Evolutionary conservation across 768 basidiomycete species (phyloP).

Genomic region (Boletellus ananiceps): DNA sequence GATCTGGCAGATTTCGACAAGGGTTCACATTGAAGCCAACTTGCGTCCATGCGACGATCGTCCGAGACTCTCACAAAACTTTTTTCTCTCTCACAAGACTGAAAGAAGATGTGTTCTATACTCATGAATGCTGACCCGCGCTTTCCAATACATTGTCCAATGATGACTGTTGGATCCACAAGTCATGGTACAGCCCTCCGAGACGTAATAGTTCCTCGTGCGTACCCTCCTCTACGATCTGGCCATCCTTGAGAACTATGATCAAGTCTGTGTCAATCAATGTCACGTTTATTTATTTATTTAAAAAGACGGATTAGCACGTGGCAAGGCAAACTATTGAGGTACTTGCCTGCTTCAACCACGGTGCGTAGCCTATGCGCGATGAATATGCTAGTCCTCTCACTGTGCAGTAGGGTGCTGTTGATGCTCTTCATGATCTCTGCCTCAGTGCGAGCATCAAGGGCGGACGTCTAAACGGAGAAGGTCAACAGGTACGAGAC

Average conservation of each 20-base stretch:
- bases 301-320: background rate
- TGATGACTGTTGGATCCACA: constrained; percentile 77
- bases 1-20: too few relatives aligned
- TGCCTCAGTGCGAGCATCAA: constrained; percentile 92
- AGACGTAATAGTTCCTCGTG: constrained; percentile 78
- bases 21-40: too few relatives aligned
- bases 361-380: constrained; percentile 90
- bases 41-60: background rate
- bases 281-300: too few relatives aligned
- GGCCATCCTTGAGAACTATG: constrained; percentile 88
- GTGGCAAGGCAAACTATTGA: background rate
- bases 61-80: background rate
- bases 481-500: constrained; percentile 1
- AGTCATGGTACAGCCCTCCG: constrained; percentile 68
- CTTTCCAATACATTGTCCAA: constrained; percentile 26
- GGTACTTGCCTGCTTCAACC: constrained; percentile 72
- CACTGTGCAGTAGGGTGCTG: constrained; percentile 63
- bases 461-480: constrained; percentile 73
- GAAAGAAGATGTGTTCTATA: background rate
- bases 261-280: constrained; percentile 61
- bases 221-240: constrained; percentile 88
- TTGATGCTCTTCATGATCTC: constrained; percentile 97
- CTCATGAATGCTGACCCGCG: constrained; percentile 3
- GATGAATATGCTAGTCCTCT: constrained; percentile 93
- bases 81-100: background rate